Base-by-base conservation (phyloP, 2,329 filamentous ascomycete genomes). In the Aspergillus terreus region DNA sequence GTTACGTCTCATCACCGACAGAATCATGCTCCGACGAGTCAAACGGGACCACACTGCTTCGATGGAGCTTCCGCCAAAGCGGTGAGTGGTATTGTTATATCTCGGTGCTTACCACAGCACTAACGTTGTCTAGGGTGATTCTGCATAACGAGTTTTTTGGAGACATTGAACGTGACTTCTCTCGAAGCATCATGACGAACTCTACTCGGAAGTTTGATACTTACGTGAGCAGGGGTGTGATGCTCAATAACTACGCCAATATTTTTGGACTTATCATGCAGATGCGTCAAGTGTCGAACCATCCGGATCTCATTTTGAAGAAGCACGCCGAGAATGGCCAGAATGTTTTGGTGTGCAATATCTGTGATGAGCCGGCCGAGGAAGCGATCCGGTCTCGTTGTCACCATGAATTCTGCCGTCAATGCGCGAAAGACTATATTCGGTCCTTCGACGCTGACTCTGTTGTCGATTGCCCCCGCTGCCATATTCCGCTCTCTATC, bases 241-340 rank as follows among this genome's bases (percentile, higher is more conserved):
- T 99, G 71, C 81, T 99, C 55, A 91, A 97, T 78, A 96, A 96
- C 68, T 97, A 97, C 62, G 94, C 94, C 75, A 99, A 99, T 69
- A 97, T 99, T 58, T 99, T 99, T 64, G 92, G 92, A 66, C 81
- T 99, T 50, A 96, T 99, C 66, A 97, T 97, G 90, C 92, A 96
- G 71, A 97, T 99, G 92, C 87, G 94, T 50, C 94, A 99, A 74
- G 90, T 96, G 23, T 91, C 94, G 6, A 94, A 99, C 60, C 94
- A 99, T 67, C 94, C 94, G 0, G 94, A 99, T 72, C 74, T 99
- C 33, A 88, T 99, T 45, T 74, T 97, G 55, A 95, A 92, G 76
- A 96, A 94, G 74, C 83, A 92, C 56, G 82, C 81, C 2, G 85
- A 91, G 60, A 89, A 88, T 48, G 92, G 92, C 2, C 90, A 96